These are phyloP conservation scores for Kluyveromyces nonfermentans DNA, from an alignment of 805 yeast genomes.

Conservation along the genomic window DNA sequence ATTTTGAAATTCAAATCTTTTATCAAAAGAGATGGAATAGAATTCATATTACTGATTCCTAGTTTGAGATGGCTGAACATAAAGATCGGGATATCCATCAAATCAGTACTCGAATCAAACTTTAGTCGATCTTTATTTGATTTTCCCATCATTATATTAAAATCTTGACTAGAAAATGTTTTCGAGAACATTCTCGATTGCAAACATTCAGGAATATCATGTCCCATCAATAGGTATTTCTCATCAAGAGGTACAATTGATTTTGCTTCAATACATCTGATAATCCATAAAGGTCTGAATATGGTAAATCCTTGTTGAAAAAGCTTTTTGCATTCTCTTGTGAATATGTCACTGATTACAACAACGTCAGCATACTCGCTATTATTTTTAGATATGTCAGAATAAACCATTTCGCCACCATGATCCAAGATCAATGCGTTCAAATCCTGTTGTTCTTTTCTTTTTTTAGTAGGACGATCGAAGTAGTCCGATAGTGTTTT, in stretches of 20 bases:
- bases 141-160: too few species aligned
- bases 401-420: conserved; percentile 43
- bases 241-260: conserved; percentile 19
- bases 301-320: conserved; percentile 47
- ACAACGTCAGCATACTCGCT: conserved; percentile 3
- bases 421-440: conserved; percentile 31
- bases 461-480: conserved; percentile 7
- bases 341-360: conserved; percentile 33
- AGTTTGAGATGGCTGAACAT: conserved; percentile 32
- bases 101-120: not conserved
- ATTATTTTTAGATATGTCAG: conserved; percentile 17
- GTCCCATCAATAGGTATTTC: conserved; percentile 11
- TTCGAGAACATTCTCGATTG: not conserved
- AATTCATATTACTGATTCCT: conserved; percentile 19
- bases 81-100: conserved; percentile 17
- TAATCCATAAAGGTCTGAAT: conserved; percentile 60
- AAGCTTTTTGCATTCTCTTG: conserved; percentile 33
- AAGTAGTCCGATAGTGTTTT: conserved; percentile 45
- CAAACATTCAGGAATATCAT: not conserved
- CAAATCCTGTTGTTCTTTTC: conserved; percentile 32
- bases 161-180: not conserved
- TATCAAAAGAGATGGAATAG: conserved; percentile 7
- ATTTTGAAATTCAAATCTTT: conserved; percentile 20
- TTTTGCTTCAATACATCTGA: conserved; percentile 38
- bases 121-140: not conserved